Conservation (phyloP, 2,329 filamentous ascomycete genomes). For the Cercospora beticola region DNA sequence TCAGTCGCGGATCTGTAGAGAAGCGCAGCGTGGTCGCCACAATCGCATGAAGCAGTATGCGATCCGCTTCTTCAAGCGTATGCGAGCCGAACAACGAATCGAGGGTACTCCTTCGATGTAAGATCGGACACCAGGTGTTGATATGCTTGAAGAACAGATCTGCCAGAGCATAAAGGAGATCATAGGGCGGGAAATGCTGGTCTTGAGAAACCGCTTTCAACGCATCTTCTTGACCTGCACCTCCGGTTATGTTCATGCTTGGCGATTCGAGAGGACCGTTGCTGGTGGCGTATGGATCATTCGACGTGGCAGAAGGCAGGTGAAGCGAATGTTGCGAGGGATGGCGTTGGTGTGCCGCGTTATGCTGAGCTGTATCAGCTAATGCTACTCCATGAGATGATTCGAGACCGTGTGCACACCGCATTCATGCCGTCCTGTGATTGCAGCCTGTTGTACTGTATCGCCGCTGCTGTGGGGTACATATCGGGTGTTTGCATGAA, state of each 20-base stretch:
- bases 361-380: constrained; percentile 20
- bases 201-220: constrained; percentile 39
- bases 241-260: constrained; percentile 52
- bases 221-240: constrained; percentile 18
- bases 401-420: neutral
- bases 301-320: constrained; percentile 15
- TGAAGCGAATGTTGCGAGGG: constrained; percentile 25
- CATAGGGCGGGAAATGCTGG: constrained; percentile 58
- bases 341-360: constrained; percentile 22
- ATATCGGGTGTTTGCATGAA: constrained; percentile 48
- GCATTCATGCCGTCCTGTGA: constrained; percentile 14
- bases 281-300: constrained; percentile 35
- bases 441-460: constrained; percentile 28
- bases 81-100: constrained; percentile 75
- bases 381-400: neutral
- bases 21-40: constrained; percentile 85
- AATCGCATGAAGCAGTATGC: constrained; percentile 81
- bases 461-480: constrained; percentile 34
- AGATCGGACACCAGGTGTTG: constrained; percentile 75
- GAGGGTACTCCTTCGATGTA: constrained; percentile 80
- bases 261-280: constrained; percentile 58
- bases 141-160: constrained; percentile 65
- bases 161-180: constrained; percentile 59
- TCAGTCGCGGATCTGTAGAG: constrained; percentile 73
- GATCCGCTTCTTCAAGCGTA: constrained; percentile 75